Evolutionary conservation across 106 monocot genomes (phyloP).

Genomic region (Dendrobium catenatum): DNA sequence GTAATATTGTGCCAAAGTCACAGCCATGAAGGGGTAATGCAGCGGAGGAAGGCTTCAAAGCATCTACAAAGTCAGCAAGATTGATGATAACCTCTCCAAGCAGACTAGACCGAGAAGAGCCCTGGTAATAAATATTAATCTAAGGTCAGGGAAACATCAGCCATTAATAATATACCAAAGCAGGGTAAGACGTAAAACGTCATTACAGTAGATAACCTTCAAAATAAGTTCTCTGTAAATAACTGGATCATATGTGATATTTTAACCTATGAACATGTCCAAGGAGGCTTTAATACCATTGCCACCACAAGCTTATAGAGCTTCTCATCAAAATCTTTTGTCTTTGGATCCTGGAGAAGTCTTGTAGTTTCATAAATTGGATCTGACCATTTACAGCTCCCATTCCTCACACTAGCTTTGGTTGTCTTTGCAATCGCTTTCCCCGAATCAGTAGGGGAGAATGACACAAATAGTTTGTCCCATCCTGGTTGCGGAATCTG

Average conservation of each 20-base stretch:
- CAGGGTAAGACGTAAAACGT: constrained; percentile 1
- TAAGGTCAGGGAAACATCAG: background rate
- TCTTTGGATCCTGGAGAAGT: constrained; percentile 64
- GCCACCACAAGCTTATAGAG: constrained; percentile 89
- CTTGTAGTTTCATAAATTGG: constrained; percentile 97
- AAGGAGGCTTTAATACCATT: constrained; percentile 49
- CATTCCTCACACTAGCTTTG: constrained; percentile 86
- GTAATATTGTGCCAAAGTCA: constrained; percentile 76
- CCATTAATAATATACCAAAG: background rate
- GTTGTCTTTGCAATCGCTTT: constrained; percentile 82
- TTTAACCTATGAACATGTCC: constrained; percentile 1
- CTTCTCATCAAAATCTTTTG: constrained; percentile 91
- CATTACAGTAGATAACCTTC: constrained; percentile 8
- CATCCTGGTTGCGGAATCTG: constrained; percentile 96
- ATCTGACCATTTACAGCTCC: constrained; percentile 96
- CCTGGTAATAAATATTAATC: constrained; percentile 35
- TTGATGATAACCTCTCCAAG: constrained; percentile 86
- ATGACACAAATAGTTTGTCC: constrained; percentile 94
- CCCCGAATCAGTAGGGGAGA: constrained; percentile 69
- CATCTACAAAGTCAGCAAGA: constrained; percentile 85
- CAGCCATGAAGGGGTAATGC: constrained; percentile 69
- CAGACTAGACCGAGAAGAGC: constrained; percentile 67
- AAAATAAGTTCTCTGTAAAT: constrained; percentile 8
- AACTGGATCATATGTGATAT: background rate
- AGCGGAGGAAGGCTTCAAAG: constrained; percentile 69